phyloP scores from a whole-genome alignment of 305 asterid genomes.

The Fraxinus sp. region DNA sequence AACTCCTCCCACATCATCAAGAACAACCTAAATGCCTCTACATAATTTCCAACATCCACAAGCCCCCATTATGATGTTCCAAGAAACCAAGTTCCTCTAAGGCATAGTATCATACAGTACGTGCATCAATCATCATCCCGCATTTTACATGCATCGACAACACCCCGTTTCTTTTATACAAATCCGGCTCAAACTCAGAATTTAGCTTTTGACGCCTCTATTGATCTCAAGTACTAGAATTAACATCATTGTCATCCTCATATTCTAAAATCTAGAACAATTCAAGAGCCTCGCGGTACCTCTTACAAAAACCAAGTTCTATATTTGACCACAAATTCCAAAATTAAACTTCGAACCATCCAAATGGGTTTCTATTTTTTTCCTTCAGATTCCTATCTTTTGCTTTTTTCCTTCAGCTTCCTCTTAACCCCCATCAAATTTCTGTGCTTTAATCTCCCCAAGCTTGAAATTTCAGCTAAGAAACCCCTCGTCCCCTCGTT shows the following conservation, averaged over 20 bases:
- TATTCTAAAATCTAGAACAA: constrained; percentile 66
- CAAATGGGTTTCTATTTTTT: constrained; percentile 19
- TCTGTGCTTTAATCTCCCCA: too few species aligned
- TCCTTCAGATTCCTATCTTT: constrained; percentile 21
- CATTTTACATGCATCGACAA: constrained; percentile 74
- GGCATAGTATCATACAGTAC: constrained; percentile 70
- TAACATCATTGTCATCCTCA: constrained; percentile 36
- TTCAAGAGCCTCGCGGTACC: constrained; percentile 67
- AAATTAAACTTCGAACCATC: constrained; percentile 29
- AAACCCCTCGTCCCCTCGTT: too few species aligned
- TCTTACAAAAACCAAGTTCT: constrained; percentile 60
- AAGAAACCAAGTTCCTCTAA: constrained; percentile 52
- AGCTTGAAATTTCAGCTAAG: too few species aligned
- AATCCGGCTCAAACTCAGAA: constrained; percentile 48
- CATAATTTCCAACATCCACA: constrained; percentile 55
- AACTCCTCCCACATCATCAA: constrained; percentile 52
- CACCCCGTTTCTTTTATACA: constrained; percentile 69
- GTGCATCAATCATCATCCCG: constrained; percentile 82
- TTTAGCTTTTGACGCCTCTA: constrained; percentile 55
- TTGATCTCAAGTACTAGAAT: constrained; percentile 52
- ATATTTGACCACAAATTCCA: constrained; percentile 60
- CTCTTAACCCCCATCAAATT: too few species aligned
- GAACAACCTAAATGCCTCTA: constrained; percentile 66
- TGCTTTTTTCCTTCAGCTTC: too few species aligned
- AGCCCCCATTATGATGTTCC: constrained; percentile 80